Evolutionary conservation across 345 rosid genomes (phyloP), one percentile per base, ranked within the genome.

Genomic region (Syzygium jambos): DNA sequence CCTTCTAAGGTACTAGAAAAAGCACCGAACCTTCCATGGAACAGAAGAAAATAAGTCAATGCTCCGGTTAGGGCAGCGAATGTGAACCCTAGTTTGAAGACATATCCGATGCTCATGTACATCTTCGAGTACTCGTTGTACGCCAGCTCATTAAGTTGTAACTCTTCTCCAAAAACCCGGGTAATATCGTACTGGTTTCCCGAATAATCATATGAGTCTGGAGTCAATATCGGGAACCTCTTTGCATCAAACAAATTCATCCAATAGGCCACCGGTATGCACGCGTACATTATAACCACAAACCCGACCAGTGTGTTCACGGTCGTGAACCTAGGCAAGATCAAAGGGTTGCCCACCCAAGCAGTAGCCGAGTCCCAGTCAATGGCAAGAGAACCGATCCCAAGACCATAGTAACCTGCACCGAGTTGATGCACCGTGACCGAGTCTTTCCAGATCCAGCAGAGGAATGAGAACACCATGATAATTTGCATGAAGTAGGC

Each of bases 331-430:
- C 91, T 89, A 5, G 93, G 93, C 10, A 89, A 73, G 27, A 91
- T 91, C 11, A 93, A 87, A 22, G 94, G 95, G 87, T 89, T 87
- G 59, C 94, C 93, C 34, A 92, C 27, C 90, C 89, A 92, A 27
- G 83, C 55, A 25, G 90, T 89, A 30, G 92, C 87, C 3, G 90
- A 88, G 38, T 92, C 57, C 93, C 95, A 93, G 59, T 93, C 95
- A 6, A 93, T 85, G 46, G 92, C 93, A 46, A 92, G 87, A 43
- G 94, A 91, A 59, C 94, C 93, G 49, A 93, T 85, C 27, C 95
- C 93, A 9, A 93, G 91, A 21, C 94, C 94, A 4, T 83, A 49
- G n/a, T 73, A 46, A 34, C 93, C 94, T 0, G 94, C 90, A 19
- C 94, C 93, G 4, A 93, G 82, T 80, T 91, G 89, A 12, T 91